phyloP scores from a whole-genome alignment of 2,329 filamentous ascomycete species.

The Golovinomyces cichoracearum region DNA sequence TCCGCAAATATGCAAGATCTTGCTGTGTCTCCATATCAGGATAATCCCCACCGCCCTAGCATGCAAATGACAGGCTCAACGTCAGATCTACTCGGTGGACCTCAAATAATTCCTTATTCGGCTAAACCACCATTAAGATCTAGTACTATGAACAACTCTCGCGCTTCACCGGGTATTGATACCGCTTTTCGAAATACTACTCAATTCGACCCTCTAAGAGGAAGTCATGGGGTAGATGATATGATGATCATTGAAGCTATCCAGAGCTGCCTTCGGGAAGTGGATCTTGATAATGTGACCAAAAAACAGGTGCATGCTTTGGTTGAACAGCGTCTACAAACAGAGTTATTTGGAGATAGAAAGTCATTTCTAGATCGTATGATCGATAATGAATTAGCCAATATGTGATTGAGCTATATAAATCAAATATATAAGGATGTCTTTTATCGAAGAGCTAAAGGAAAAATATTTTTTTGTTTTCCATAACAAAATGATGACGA shows the following conservation, averaged over 20 bases:
- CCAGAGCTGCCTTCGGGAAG: constrained; percentile 54
- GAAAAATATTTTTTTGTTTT: too few relatives aligned
- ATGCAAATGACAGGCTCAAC: constrained; percentile 29
- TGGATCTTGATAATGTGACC: constrained; percentile 87
- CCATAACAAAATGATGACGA: too few relatives aligned
- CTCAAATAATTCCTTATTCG: constrained; percentile 14
- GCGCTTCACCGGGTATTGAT: constrained; percentile 22
- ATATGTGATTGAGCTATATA: constrained; percentile 36
- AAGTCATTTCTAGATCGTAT: constrained; percentile 71
- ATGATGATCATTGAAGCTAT: constrained; percentile 61
- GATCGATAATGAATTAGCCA: constrained; percentile 81
- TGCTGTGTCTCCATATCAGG: constrained; percentile 32
- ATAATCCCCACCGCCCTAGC: constrained; percentile 28
- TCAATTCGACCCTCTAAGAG: constrained; percentile 35
- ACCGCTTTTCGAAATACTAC: constrained; percentile 25
- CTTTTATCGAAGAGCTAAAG: too few relatives aligned
- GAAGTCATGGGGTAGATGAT: constrained; percentile 43
- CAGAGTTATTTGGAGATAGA: constrained; percentile 63
- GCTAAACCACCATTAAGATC: constrained; percentile 16
- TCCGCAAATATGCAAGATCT: constrained; percentile 27
- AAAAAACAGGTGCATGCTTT: constrained; percentile 90
- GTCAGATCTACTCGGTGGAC: constrained; percentile 16
- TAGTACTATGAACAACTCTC: constrained; percentile 3
- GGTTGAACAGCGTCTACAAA: constrained; percentile 71
- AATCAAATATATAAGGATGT: too few relatives aligned